A percentile compares a stretch with the other conserved stretches of the same genome.
phyloP scores from a whole-genome alignment of 2,329 filamentous ascomycete species.

The Cladosporium phlei region DNA sequence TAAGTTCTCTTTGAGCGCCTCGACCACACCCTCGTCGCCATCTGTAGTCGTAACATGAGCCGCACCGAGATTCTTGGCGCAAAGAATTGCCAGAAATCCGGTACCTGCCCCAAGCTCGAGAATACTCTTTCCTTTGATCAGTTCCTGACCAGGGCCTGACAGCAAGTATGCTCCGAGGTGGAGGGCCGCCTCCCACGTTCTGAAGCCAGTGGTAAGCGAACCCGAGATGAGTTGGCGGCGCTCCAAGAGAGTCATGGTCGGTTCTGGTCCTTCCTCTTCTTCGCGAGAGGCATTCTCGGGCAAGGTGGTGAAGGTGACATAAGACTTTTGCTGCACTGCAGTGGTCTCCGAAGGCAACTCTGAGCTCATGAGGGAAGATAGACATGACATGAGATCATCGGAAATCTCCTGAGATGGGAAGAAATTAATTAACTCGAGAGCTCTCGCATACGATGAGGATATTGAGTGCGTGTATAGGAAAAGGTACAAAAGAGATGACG shows the following conservation, averaged over 20 bases:
- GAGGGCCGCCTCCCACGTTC: constrained; percentile 77
- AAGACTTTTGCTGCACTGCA: constrained; percentile 66
- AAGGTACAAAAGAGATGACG: constrained; percentile 13
- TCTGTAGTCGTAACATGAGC: constrained; percentile 64
- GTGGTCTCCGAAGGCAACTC: constrained; percentile 60
- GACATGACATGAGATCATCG: constrained; percentile 67
- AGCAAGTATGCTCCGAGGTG: constrained; percentile 67
- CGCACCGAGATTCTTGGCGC: constrained; percentile 61
- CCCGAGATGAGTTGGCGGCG: constrained; percentile 64
- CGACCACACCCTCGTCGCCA: constrained; percentile 67
- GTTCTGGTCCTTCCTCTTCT: constrained; percentile 22
- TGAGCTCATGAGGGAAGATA: constrained; percentile 61
- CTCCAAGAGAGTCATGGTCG: constrained; percentile 60
- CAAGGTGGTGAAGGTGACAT: constrained; percentile 63
- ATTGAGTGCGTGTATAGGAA: constrained; percentile 20
- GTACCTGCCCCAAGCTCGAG: constrained; percentile 74
- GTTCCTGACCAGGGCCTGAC: constrained; percentile 39
- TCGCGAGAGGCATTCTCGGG: constrained; percentile 17
- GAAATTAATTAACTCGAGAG: constrained; percentile 7
- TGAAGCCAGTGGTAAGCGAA: constrained; percentile 67
- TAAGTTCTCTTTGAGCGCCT: constrained; percentile 62
- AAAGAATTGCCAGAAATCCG: constrained; percentile 69
- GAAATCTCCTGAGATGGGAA: constrained; percentile 64
- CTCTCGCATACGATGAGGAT: too few species aligned
- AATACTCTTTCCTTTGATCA: constrained; percentile 53